Evolutionary conservation across 2,329 filamentous ascomycete genomes (phyloP), one percentile per base, ranked within the genome.

Genomic region (Elsinoe arachidis): DNA sequence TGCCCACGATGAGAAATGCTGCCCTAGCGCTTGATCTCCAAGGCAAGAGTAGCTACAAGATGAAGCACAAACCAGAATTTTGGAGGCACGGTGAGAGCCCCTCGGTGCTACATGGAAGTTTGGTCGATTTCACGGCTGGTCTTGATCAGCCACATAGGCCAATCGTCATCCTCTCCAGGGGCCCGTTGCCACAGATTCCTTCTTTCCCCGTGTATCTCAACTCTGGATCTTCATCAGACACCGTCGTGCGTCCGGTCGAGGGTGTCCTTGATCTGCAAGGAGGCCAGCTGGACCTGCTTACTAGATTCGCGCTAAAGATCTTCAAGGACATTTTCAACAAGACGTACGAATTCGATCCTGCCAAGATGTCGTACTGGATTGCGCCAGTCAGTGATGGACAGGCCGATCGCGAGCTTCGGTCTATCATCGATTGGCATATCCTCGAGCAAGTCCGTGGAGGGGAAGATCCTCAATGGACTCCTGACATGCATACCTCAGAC

Each of bases 281-380:
- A 15, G 65, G 72, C 0, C 67, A 76, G 1, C 62, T 90, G 0
- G 70, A 79, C 0, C 68, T 74, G 1, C 68, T 97, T n/a, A 84
- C 83, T 0, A 71, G 69, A 0, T 95, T 93, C 67, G 96, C 88
- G 0, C 73, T 95, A 39, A 78, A 80, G 3, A 71, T 95, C 0
- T 96, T 95, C 69, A 74, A 81, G 14, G 90, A 97, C 63, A 76
- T 96, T 0, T 97, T 96, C 74, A 92, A 90, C 70, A 99, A 99
- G 69, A 77, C 78, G 2, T 99, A 89, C 65, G 83, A 87, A 51
- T 75, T 80, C 0, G 76, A 83, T 14, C 63, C 76, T 0, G 70
- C 77, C 0, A 82, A 85, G 26, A 80, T 96, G 68, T 86, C 90
- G 0, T 99, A 96, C 70, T 96, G 90, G 75, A 67, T 96, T 12